A percentile compares a stretch with the other conserved stretches of the same genome.
phyloP scores from a whole-genome alignment of 2,329 filamentous ascomycete species.

The Colletotrichum destructivum region DNA sequence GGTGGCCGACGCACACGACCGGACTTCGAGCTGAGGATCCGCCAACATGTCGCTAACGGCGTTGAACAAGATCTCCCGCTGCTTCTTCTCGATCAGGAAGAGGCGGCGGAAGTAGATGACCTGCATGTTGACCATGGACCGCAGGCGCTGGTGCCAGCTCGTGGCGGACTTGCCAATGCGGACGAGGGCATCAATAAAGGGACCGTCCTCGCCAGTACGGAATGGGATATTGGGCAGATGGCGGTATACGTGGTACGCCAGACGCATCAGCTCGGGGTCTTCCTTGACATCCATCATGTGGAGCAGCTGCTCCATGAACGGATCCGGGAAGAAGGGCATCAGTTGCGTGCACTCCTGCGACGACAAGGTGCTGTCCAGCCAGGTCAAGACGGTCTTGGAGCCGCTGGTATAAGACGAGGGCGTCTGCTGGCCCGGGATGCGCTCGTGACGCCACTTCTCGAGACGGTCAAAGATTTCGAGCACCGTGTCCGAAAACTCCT shows the following conservation, averaged over 20 bases:
- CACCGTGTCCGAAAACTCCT: constrained; percentile 81
- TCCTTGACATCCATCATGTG: constrained; percentile 99
- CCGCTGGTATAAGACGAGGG: constrained; percentile 95
- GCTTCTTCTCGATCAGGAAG: constrained; percentile 83
- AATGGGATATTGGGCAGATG: constrained; percentile 97
- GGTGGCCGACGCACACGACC: constrained; percentile 91
- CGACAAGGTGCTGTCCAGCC: constrained; percentile 92
- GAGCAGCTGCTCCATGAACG: constrained; percentile 91
- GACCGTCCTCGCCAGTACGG: constrained; percentile 85
- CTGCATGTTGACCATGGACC: constrained; percentile 98
- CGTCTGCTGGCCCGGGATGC: constrained; percentile 89
- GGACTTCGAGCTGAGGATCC: constrained; percentile 93
- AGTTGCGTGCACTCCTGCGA: constrained; percentile 95
- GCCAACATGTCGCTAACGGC: constrained; percentile 97
- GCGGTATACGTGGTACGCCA: constrained; percentile 97
- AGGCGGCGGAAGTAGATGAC: constrained; percentile 98
- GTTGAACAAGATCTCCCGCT: constrained; percentile 86
- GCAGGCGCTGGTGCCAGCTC: constrained; percentile 95
- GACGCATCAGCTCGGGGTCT: constrained; percentile 92
- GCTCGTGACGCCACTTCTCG: constrained; percentile 89
- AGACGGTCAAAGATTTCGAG: constrained; percentile 83
- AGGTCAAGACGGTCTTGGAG: constrained; percentile 94
- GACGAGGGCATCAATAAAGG: constrained; percentile 89
- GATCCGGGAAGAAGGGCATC: constrained; percentile 89
- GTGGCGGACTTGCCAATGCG: constrained; percentile 86